These are phyloP conservation scores for Erysimum cheiranthoides DNA, from an alignment of 345 rosid species.

Conservation along the genomic window DNA sequence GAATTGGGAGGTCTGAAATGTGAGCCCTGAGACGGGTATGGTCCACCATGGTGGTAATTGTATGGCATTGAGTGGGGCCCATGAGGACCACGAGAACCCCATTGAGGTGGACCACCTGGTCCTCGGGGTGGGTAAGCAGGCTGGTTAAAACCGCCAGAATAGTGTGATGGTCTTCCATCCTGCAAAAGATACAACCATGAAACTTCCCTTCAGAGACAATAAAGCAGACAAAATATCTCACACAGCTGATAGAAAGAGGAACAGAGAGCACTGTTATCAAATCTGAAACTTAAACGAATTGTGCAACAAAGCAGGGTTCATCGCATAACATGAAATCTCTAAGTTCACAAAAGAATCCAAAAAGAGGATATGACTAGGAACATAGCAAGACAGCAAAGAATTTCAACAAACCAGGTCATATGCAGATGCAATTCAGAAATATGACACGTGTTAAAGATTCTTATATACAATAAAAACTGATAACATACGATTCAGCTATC, in stretches of 20 bases:
- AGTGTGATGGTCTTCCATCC: constrained; percentile 66
- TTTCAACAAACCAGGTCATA: constrained; percentile 27
- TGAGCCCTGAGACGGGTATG: constrained; percentile 66
- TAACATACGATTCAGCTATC: constrained; percentile 11
- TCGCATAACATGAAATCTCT: constrained; percentile 18
- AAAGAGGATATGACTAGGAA: constrained; percentile 21
- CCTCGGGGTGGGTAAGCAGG: constrained; percentile 74
- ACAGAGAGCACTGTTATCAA: neutral
- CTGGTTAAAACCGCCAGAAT: constrained; percentile 67
- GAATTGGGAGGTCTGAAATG: constrained; percentile 66
- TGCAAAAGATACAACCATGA: constrained; percentile 44
- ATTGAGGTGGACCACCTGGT: constrained; percentile 67
- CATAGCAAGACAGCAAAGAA: constrained; percentile 23
- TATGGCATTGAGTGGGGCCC: constrained; percentile 60
- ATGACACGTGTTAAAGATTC: neutral
- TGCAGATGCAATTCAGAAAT: constrained; percentile 17
- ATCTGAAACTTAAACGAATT: neutral
- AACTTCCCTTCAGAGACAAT: neutral
- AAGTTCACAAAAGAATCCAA: constrained; percentile 6
- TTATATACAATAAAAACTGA: neutral
- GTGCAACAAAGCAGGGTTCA: constrained; percentile 23
- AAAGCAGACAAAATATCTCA: constrained; percentile 14
- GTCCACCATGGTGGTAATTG: constrained; percentile 82
- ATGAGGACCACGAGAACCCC: constrained; percentile 76
- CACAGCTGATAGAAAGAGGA: constrained; percentile 10